phyloP scores from a whole-genome alignment of 2,329 filamentous ascomycete genomes.

The Colletotrichum eleusines region DNA sequence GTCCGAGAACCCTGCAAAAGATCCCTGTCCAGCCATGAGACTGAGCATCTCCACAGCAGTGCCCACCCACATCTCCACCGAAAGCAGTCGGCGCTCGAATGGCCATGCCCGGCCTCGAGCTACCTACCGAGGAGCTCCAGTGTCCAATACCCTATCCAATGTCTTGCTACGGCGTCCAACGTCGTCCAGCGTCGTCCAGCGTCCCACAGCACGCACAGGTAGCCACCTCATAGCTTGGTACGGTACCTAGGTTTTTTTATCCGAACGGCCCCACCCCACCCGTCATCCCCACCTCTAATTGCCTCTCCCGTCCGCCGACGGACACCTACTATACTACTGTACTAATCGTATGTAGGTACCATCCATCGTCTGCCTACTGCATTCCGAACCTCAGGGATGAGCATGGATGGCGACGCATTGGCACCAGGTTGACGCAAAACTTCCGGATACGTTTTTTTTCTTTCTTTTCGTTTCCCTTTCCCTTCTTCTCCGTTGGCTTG shows the following conservation, averaged over 20 bases:
- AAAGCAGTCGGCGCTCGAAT: constrained; percentile 20
- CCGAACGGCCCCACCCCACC: constrained; percentile 19
- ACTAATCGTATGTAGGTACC: no score
- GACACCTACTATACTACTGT: background rate
- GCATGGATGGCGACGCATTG: constrained; percentile 16
- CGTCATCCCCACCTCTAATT: constrained; percentile 19
- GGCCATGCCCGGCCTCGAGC: background rate
- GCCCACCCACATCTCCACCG: constrained; percentile 33
- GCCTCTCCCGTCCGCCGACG: constrained; percentile 36
- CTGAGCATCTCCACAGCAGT: background rate
- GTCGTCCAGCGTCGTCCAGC: no score
- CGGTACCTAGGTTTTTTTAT: no score
- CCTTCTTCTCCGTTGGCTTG: no score
- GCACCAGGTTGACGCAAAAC: constrained; percentile 16
- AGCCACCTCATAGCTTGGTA: no score
- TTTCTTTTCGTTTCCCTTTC: no score
- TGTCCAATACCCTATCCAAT: no score
- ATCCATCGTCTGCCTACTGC: background rate
- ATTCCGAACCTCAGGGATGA: constrained; percentile 15
- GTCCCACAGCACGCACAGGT: no score
- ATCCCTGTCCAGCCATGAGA: constrained; percentile 40
- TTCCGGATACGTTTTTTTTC: background rate
- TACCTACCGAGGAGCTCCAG: background rate
- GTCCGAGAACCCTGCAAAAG: constrained; percentile 27
- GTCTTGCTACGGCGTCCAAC: no score